Percentiles rank a stretch among this genome's conserved stretches.
Evolutionary conservation across 148 eudicot genomes (phyloP).

Genomic region (Silene conica): DNA sequence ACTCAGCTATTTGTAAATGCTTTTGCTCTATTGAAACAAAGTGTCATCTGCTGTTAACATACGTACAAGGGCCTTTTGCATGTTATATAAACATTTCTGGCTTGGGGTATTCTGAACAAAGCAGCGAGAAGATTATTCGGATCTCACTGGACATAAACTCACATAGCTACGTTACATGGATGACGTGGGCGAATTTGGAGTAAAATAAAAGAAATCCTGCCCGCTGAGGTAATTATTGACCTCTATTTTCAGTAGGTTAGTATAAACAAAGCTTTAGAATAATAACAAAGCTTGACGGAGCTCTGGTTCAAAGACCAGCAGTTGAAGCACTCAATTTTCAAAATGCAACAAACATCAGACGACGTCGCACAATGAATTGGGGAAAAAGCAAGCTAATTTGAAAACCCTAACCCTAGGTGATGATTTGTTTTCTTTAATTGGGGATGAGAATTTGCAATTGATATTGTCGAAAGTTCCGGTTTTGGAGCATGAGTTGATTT

Average conservation of each 20-base stretch:
- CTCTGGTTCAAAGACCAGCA: conserved; percentile 46
- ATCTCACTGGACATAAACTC: conserved; percentile 87
- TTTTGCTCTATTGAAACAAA: too few relatives aligned
- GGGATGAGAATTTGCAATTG: not conserved
- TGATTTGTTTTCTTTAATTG: conserved; percentile 39
- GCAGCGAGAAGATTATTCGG: conserved; percentile 87
- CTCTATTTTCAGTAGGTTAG: conserved; percentile 92
- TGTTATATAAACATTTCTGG: conserved; percentile 36
- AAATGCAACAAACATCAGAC: conserved; percentile 39
- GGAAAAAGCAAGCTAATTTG: not conserved
- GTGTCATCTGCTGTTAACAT: too few relatives aligned
- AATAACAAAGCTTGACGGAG: conserved; percentile 38
- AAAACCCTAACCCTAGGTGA: conserved; percentile 17
- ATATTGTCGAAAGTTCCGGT: conserved; percentile 44
- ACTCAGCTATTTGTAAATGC: too few relatives aligned
- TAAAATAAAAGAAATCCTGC: conserved; percentile 86
- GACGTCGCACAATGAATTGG: conserved; percentile 4
- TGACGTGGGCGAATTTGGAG: conserved; percentile 96
- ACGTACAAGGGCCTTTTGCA: not conserved
- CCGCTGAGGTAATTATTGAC: conserved; percentile 92
- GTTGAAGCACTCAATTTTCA: conserved; percentile 42
- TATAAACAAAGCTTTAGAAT: not conserved
- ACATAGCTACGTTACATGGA: conserved; percentile 96
- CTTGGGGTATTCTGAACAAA: conserved; percentile 98
- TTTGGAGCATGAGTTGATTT: conserved; percentile 37